Percentiles rank a stretch among this genome's conserved stretches.
phyloP scores from a whole-genome alignment of 192 early-diverging fungal species.

The Funneliformis geosporum region DNA sequence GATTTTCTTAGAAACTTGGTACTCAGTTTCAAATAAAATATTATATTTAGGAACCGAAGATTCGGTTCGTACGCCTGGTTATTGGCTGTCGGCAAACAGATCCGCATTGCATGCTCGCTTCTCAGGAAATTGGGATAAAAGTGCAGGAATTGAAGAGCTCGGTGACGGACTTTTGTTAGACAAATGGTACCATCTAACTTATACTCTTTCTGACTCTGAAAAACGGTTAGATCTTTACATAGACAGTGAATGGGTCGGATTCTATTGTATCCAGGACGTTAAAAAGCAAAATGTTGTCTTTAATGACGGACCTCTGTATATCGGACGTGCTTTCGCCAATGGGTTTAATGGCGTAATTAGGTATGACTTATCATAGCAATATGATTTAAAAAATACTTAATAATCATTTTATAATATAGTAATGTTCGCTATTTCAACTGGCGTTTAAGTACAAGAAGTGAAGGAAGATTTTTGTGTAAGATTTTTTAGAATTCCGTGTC shows the following conservation, averaged over 20 bases:
- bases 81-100: neutral
- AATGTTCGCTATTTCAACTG: conserved; percentile 33
- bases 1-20: neutral
- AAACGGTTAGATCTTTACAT: conserved; percentile 13
- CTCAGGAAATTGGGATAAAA: neutral
- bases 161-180: conserved; percentile 8
- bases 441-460: conserved; percentile 26
- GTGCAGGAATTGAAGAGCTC: neutral
- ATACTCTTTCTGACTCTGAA: conserved; percentile 27
- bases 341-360: conserved; percentile 17
- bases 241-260: conserved; percentile 5
- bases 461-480: conserved; percentile 4
- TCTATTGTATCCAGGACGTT: neutral
- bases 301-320: conserved; percentile 10
- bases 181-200: conserved; percentile 27
- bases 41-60: neutral
- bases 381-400: neutral
- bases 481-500: neutral
- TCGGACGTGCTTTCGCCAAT: neutral
- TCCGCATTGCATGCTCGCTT: conserved; percentile 12
- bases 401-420: conserved; percentile 13
- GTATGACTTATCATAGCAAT: conserved; percentile 6
- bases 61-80: neutral
- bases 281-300: neutral
- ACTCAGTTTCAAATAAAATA: neutral